A percentile compares a stretch with the other conserved stretches of the same genome.
phyloP scores from a whole-genome alignment of 2,329 filamentous ascomycete species.

The Pestalotiopsis sp. region DNA sequence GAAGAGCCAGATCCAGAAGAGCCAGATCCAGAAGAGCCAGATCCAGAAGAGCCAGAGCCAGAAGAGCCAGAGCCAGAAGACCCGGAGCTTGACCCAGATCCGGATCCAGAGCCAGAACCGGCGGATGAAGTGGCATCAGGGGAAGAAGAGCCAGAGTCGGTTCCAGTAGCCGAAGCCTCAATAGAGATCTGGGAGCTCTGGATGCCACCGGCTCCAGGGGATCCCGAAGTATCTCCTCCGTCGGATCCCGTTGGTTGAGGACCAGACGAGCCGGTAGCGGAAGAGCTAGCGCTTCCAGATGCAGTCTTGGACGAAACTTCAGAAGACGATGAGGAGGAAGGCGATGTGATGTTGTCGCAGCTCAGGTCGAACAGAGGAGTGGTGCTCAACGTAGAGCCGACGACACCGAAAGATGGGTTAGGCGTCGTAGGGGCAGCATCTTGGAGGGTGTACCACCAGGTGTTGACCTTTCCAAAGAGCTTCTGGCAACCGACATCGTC shows the following conservation, averaged over 20 bases:
- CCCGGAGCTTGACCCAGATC: constrained; percentile 27
- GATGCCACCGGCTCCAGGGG: constrained; percentile 13
- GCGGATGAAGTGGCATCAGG: constrained; percentile 15
- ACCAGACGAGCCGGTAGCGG: constrained; percentile 17
- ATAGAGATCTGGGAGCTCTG: constrained; percentile 14
- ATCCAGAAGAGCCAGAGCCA: constrained; percentile 20
- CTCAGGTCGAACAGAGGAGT: constrained; percentile 64
- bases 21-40: constrained; percentile 15
- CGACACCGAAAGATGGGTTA: constrained; percentile 70
- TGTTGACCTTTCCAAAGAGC: constrained; percentile 62
- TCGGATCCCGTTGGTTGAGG: constrained; percentile 13
- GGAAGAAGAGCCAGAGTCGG: constrained; percentile 15
- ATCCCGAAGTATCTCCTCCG: constrained; percentile 14
- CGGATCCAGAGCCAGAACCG: constrained; percentile 21
- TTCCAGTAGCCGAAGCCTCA: constrained; percentile 17
- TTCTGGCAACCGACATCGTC: constrained; percentile 70
- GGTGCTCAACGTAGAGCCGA: constrained; percentile 52
- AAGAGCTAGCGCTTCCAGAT: constrained; percentile 16
- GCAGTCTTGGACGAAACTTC: constrained; percentile 17
- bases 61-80: constrained; percentile 5
- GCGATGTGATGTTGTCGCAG: constrained; percentile 43
- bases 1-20: background rate
- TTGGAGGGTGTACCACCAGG: constrained; percentile 78
- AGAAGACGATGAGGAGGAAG: constrained; percentile 21
- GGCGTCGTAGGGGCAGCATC: constrained; percentile 61